Base-by-base conservation (phyloP, 2,329 filamentous ascomycete species). In the Cercospora sp. region DNA sequence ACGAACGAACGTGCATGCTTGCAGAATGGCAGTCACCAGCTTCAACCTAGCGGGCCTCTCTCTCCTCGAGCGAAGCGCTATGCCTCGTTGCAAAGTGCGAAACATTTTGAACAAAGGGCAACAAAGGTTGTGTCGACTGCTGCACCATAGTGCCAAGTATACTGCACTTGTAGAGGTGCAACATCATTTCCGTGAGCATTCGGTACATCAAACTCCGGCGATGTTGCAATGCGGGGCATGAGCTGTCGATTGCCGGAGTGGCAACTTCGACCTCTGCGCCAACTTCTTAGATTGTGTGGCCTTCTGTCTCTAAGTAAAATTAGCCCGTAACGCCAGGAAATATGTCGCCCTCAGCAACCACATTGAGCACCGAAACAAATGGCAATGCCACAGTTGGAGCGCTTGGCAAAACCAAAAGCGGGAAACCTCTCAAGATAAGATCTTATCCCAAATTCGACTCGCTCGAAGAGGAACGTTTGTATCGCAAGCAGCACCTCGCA, bases 381-480 rank as follows among this genome's bases (percentile, higher is more conserved):
- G 76, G 76, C 31, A 85, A 84, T 73, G 79, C 78, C 45, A 77
- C 74, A 1, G 79, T 84, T 4, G 80, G 80, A 31, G 82, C 83
- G 3, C 77, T 84, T 59, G 84, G 84, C 4, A 80, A 79, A 69
- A 84, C 82, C 0, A 79, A 77, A 9, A 80, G 77, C 1, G 84
- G 84, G 20, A 80, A 80, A 69, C 78, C 79, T 9, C 77, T 85
- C 36, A 82, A 80, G 69, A 81, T 85, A 26, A 77, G 83, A 28
- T 78, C 79, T 36, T 85, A 85, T 72, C 79, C 79, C 12, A 75
- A 71, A 9, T 82, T 82, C 60, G 72, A 75, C 18, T 76, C 77
- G 40, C 71, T 76, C 45, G 75, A 80, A 67, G 76, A 77, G 55
- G 77, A 82, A 66, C 73, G 81, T 26, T 72, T 77, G 66, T 83